Evolutionary conservation across 805 yeast species (phyloP), one percentile per base, ranked within the genome.

Genomic region (Cyberlindnera xylosilytica): DNA sequence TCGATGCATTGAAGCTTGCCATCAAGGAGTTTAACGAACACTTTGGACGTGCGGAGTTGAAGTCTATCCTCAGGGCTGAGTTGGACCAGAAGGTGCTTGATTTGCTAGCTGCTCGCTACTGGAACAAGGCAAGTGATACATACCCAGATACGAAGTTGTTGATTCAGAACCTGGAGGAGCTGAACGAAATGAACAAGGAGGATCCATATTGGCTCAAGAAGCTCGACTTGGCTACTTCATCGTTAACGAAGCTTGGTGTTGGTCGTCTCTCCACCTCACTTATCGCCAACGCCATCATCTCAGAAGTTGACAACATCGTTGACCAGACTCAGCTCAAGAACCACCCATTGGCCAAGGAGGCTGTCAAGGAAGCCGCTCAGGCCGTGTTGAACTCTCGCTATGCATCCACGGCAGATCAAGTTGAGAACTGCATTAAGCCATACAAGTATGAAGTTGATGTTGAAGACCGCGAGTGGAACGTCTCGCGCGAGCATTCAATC

Each of bases 381-480:
- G 70, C 81, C 19, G 96, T 93, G 6, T 69, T 93, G 48, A 81
- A 81, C 49, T 68, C 85, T 20, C 79, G 91, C 50, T 93, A 76
- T 60, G 87, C 81, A 50, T 83, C 96, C 1, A 91, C 99, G 0
- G 95, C 99, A 0, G 99, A 95, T 62, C 99, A 93, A 62, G 98
- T 93, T 6, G 99, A 93, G 58, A 93, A 95, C 63, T 90, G 98
- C 66, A 91, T 93, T 57, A 93, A 93, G 62, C 99, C 99, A 2
- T 93, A 84, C 69, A 93, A 93, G 66, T 93, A 91, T 62, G 99
- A 93, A 58, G 90, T 93, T 46, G 99, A 93, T 58, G 78, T 93
- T 37, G 98, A 93, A 59, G 96, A 90, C 53, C 73, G 97, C 30
- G 99, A 93, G 62, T 93, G 99, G 99, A 66, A 69, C 23, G 59